A percentile compares a stretch with the other conserved stretches of the same genome.
These are phyloP conservation scores for Arabis alpina DNA, from an alignment of 345 rosid genomes.

Conservation along the genomic window DNA sequence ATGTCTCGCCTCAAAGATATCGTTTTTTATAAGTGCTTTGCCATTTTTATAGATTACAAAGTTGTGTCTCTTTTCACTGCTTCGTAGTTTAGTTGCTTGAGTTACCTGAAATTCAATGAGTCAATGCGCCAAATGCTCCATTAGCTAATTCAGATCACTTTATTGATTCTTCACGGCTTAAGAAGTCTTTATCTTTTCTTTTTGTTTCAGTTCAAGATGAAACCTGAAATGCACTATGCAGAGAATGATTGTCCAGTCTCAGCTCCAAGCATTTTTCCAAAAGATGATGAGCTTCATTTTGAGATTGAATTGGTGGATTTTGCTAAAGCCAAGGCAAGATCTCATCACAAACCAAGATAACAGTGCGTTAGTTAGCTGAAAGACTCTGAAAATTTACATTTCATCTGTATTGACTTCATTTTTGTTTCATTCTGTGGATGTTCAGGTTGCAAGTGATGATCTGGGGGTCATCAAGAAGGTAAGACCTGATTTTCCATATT, in stretches of 20 bases:
- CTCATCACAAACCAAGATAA: conserved; percentile 18
- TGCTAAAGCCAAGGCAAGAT: conserved; percentile 79
- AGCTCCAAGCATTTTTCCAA: conserved; percentile 70
- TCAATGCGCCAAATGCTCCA: not conserved
- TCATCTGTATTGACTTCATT: not conserved
- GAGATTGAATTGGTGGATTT: conserved; percentile 90
- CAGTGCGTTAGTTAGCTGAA: not conserved
- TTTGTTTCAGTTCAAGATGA: conserved; percentile 86
- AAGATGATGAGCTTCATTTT: conserved; percentile 95
- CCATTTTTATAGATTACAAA: not conserved
- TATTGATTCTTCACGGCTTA: conserved; percentile 15
- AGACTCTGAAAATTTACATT: conserved; percentile 18
- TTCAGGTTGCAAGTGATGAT: conserved; percentile 87
- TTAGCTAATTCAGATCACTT: conserved; percentile 6
- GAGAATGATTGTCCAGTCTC: conserved; percentile 88
- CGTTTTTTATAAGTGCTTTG: not conserved
- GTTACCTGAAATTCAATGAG: not conserved
- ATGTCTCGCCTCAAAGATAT: conserved; percentile 1
- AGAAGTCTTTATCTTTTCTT: not conserved
- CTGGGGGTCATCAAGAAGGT: conserved; percentile 93
- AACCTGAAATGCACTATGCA: conserved; percentile 88
- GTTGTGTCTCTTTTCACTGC: not conserved
- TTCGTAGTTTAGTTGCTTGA: not conserved
- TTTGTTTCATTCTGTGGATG: conserved; percentile 31
- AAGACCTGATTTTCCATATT: conserved; percentile 21